Base-by-base conservation (phyloP, 148 eudicot genomes). In the Camellia japonica region DNA sequence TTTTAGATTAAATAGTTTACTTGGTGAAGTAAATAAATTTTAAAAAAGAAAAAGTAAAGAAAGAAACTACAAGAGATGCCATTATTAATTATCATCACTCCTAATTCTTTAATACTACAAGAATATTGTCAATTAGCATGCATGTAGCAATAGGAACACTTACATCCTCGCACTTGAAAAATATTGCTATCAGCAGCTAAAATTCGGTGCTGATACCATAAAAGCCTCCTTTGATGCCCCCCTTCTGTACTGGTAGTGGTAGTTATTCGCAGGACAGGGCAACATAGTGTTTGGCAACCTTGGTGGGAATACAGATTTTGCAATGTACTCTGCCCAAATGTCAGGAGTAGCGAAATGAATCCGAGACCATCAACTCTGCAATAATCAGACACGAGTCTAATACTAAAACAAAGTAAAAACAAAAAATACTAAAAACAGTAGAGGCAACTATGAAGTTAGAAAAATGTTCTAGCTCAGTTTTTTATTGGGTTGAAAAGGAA, bases 281-380 rank as follows among this genome's bases (percentile, higher is more conserved):
- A 88, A 84, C 98, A 95, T 93, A 42, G 88, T 82, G 19, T 23
- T 23, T 75, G 2, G 92, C 93, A 71, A 88, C 80, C 23, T 62
- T 44, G 2, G 59, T 11, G 15, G 95, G 90, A 59, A 95, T 85
- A 80, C 98, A 95, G 38, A 95, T 86, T 64, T 74, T 55, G 91
- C 88, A 71, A 95, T 91, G 87, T 93, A 95, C 42, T 77, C 77
- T 95, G 98, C 79, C 93, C 83, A 80, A 95, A 93, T 82, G 94
- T 93, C 80, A 95, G 87, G 46, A 87, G 76, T 15, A 95, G 87
- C 43, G 98, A 95, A 63, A 95, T 95, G 87, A 95, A 95, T 68
- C 98, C 98, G 68, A 95, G 86, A 93, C 73, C 98, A 95, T 95
- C 93, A 95, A 83, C 88, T 95, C 98, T 95, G 90, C 87, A 82